Conservation (phyloP, 2,329 filamentous ascomycete genomes). For the Calonectria leucothoes region DNA sequence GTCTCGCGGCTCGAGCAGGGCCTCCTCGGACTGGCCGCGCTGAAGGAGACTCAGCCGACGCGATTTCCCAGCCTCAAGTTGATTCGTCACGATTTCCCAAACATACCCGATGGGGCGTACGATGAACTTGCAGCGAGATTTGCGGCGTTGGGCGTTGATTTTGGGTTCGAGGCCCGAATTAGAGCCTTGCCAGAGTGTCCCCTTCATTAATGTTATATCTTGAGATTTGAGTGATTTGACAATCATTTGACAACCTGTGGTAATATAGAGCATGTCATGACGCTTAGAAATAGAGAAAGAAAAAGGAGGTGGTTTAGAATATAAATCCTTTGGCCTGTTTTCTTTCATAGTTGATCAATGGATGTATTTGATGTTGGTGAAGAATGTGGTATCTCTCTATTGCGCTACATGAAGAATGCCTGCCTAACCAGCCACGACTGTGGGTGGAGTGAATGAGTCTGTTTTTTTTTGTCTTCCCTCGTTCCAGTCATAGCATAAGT, state of each 20-base stretch:
- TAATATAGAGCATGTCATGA: neutral
- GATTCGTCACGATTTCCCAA: constrained; percentile 7
- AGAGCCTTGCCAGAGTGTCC: neutral
- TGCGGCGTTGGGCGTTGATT: neutral
- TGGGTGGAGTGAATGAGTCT: neutral
- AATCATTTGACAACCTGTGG: neutral
- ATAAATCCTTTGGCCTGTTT: neutral
- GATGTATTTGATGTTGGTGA: neutral
- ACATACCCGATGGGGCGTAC: neutral
- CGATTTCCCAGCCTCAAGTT: constrained; percentile 5
- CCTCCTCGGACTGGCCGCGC: constrained; percentile 5
- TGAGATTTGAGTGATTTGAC: neutral
- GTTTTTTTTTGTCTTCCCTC: neutral
- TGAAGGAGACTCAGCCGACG: neutral
- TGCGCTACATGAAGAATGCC: constrained; percentile 10
- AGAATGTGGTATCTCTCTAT: constrained; percentile 24
- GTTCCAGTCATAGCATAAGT: constrained; percentile 17
- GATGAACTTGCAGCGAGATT: neutral
- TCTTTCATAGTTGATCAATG: neutral
- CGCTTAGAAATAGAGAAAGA: neutral
- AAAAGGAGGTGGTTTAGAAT: neutral
- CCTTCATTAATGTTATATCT: neutral
- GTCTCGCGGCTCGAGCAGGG: constrained; percentile 4
- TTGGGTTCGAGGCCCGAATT: neutral
- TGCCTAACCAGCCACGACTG: neutral